These are phyloP conservation scores for Quambalaria eucalypti DNA, from an alignment of 1,284 basidiomycete genomes.

Conservation along the genomic window DNA sequence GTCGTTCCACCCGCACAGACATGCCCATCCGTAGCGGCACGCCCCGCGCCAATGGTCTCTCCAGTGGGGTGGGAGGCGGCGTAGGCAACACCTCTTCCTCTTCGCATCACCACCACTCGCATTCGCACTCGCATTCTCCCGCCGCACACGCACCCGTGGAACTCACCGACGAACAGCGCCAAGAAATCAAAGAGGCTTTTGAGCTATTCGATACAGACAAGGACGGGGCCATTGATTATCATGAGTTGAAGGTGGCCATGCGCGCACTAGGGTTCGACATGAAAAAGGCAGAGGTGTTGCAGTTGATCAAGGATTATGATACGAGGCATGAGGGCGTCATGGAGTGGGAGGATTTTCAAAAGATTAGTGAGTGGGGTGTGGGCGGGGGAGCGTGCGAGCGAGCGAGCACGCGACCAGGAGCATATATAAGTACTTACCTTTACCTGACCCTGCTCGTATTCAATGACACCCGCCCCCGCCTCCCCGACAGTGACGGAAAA, in stretches of 20 bases:
- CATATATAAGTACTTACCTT: too few relatives aligned
- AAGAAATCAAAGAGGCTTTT: conserved; percentile 97
- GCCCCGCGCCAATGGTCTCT: background rate
- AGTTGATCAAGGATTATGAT: conserved; percentile 84
- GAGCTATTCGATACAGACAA: conserved; percentile 98
- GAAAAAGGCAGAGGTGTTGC: conserved; percentile 96
- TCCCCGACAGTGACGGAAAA: conserved; percentile 71
- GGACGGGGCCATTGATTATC: conserved; percentile 74
- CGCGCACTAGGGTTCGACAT: conserved; percentile 92
- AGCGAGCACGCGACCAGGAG: too few relatives aligned
- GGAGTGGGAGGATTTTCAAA: conserved; percentile 87
- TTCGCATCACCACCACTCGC: background rate
- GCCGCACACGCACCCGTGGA: conserved; percentile 9
- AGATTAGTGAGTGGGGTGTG: conserved; percentile 69
- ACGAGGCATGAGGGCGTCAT: conserved; percentile 81
- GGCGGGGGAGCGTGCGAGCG: too few relatives aligned
- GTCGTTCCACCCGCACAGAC: background rate
- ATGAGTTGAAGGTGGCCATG: conserved; percentile 98
- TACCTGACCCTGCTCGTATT: too few relatives aligned
- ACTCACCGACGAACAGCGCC: conserved; percentile 85
- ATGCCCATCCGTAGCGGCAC: background rate
- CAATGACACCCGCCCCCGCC: background rate
- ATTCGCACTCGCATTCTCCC: background rate
- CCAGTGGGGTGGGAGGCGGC: too few relatives aligned
- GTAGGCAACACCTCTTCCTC: background rate